A percentile compares a stretch with the other conserved stretches of the same genome.
phyloP scores from a whole-genome alignment of 306 rosid genomes.

The Cucurbita maxima region DNA sequence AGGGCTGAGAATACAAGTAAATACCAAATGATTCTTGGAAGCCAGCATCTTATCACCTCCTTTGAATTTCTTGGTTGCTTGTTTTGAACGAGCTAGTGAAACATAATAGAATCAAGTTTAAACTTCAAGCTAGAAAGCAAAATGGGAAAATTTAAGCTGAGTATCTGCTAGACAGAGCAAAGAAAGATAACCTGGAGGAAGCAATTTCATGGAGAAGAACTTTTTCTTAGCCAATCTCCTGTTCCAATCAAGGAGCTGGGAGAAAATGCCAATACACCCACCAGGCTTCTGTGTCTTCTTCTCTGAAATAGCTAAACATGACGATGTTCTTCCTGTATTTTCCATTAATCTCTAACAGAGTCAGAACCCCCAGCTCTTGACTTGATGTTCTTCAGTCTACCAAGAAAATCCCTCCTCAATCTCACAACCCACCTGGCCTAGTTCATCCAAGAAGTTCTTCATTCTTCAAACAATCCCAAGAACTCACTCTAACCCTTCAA shows the following conservation, averaged over 20 bases:
- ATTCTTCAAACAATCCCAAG: conserved; percentile 5
- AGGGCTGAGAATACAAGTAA: background rate
- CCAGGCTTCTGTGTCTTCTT: conserved; percentile 53
- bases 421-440: background rate
- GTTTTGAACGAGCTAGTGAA: conserved; percentile 42
- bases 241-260: conserved; percentile 91
- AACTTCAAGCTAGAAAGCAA: background rate
- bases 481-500: background rate
- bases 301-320: conserved; percentile 54
- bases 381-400: background rate
- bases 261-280: conserved; percentile 82
- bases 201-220: conserved; percentile 66
- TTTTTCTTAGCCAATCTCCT: conserved; percentile 64
- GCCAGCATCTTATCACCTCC: conserved; percentile 64
- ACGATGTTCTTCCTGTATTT: conserved; percentile 24
- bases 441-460: background rate
- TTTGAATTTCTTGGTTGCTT: conserved; percentile 41
- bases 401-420: background rate
- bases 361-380: background rate
- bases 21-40: conserved; percentile 69
- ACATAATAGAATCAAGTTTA: conserved; percentile 12
- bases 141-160: background rate
- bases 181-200: conserved; percentile 47
- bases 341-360: conserved; percentile 42
- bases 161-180: background rate